phyloP scores from a whole-genome alignment of 2,329 filamentous ascomycete species.

The Tolypocladium inflatum region DNA sequence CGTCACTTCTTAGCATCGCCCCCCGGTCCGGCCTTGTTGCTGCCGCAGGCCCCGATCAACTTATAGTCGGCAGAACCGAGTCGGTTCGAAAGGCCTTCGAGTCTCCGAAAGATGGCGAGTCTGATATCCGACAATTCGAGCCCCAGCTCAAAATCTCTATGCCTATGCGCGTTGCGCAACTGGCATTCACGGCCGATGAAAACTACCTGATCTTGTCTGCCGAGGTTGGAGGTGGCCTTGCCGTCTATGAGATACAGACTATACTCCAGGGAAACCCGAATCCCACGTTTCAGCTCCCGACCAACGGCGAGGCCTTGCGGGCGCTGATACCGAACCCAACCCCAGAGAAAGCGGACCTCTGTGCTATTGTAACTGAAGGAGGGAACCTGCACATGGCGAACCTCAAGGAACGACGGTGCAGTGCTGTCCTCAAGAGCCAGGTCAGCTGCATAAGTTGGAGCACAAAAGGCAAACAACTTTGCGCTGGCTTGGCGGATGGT shows the following conservation, averaged over 20 bases:
- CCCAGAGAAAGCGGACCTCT: slow-evolving; percentile 59
- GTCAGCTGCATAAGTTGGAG: slow-evolving; percentile 90
- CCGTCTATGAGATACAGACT: slow-evolving; percentile 68
- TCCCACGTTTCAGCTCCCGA: slow-evolving; percentile 65
- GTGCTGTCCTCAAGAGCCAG: slow-evolving; percentile 55
- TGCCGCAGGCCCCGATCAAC: slow-evolving; percentile 72
- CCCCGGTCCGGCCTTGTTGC: slow-evolving; percentile 73
- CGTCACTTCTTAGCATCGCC: slow-evolving; percentile 78
- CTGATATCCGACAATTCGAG: slow-evolving; percentile 59
- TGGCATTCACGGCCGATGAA: slow-evolving; percentile 87
- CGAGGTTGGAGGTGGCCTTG: slow-evolving; percentile 70
- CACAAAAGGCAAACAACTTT: slow-evolving; percentile 81
- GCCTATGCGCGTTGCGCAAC: slow-evolving; percentile 70
- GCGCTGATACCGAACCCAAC: slow-evolving; percentile 74
- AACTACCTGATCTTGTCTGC: slow-evolving; percentile 74
- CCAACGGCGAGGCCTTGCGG: slow-evolving; percentile 64
- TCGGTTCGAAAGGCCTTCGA: slow-evolving; percentile 68
- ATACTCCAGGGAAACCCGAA: slow-evolving; percentile 58
- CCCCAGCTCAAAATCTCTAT: slow-evolving; percentile 66
- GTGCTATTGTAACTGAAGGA: slow-evolving; percentile 70
- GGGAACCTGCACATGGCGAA: slow-evolving; percentile 82
- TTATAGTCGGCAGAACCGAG: slow-evolving; percentile 70
- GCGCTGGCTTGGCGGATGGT: slow-evolving; percentile 77
- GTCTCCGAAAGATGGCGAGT: slow-evolving; percentile 46
- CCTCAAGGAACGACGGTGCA: slow-evolving; percentile 57